Percentiles rank a stretch among this genome's conserved stretches.
Conservation (phyloP, 148 eudicot genomes). For the Rheum nobile region DNA sequence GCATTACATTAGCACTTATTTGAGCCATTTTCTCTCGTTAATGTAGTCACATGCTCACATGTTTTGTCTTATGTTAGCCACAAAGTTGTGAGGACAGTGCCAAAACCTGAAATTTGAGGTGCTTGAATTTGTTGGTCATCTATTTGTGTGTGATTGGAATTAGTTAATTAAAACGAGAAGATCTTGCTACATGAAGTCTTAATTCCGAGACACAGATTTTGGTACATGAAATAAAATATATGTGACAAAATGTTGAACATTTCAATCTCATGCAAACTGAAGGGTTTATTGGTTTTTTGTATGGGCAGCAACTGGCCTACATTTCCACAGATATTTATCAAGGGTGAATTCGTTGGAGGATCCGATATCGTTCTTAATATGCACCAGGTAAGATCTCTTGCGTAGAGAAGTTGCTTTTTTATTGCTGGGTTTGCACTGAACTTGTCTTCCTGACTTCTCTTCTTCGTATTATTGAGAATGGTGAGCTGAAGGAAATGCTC, state of each 20-base stretch:
- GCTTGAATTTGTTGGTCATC: not conserved
- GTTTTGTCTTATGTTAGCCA: not conserved
- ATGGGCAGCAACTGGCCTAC: constrained; percentile 71
- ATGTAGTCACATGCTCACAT: not conserved
- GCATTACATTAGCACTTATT: not conserved
- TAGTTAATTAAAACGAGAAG: not conserved
- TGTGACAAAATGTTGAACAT: not conserved
- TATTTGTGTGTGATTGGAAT: not conserved
- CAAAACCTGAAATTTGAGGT: too few species aligned
- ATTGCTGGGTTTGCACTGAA: not conserved
- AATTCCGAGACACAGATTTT: not conserved
- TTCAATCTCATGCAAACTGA: not conserved
- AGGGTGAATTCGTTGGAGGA: constrained; percentile 75
- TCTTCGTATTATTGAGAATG: constrained; percentile 23
- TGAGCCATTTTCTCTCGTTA: not conserved
- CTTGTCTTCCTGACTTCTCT: not conserved
- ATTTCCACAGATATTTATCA: constrained; percentile 68
- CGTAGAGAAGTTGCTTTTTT: not conserved
- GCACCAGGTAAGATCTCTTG: constrained; percentile 45
- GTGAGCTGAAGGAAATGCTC: constrained; percentile 49
- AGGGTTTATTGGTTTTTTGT: not conserved
- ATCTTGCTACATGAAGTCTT: not conserved
- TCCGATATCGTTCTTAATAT: constrained; percentile 65
- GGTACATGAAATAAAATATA: not conserved
- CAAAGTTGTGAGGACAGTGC: not conserved